Evolutionary conservation across 202 grass and related monocot species (phyloP).

Genomic region (Saccharum hybrid): DNA sequence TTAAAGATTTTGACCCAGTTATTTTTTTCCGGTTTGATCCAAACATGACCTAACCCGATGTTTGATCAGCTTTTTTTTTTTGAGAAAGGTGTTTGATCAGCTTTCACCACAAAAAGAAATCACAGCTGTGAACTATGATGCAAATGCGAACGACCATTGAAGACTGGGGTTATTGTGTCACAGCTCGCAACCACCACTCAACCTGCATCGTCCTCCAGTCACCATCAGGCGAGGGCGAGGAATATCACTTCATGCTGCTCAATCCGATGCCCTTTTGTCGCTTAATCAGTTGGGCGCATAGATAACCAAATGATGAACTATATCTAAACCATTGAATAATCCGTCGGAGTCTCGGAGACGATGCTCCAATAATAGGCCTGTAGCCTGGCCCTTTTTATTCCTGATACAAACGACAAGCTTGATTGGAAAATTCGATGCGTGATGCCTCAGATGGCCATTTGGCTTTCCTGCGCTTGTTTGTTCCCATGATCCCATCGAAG

Average conservation of each 20-base stretch:
- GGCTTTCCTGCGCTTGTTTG: slow-evolving; percentile 31
- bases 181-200: background rate
- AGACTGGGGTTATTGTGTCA: too few species aligned
- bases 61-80: too few species aligned
- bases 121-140: too few species aligned
- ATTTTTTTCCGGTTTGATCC: too few species aligned
- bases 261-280: slow-evolving; percentile 46
- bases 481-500: slow-evolving; percentile 13
- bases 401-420: background rate
- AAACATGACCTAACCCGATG: too few species aligned
- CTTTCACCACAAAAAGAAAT: too few species aligned
- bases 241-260: slow-evolving; percentile 25
- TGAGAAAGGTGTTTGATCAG: too few species aligned
- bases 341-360: background rate
- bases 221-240: background rate
- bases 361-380: background rate
- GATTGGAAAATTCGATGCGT: background rate
- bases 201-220: background rate
- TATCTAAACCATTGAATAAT: slow-evolving; percentile 36
- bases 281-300: background rate
- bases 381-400: background rate
- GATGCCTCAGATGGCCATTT: slow-evolving; percentile 44
- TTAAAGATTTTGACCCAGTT: too few species aligned
- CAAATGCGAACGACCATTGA: too few species aligned
- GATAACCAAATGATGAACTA: background rate